phyloP scores from a whole-genome alignment of 345 rosid species.

The Camelina hispida region DNA sequence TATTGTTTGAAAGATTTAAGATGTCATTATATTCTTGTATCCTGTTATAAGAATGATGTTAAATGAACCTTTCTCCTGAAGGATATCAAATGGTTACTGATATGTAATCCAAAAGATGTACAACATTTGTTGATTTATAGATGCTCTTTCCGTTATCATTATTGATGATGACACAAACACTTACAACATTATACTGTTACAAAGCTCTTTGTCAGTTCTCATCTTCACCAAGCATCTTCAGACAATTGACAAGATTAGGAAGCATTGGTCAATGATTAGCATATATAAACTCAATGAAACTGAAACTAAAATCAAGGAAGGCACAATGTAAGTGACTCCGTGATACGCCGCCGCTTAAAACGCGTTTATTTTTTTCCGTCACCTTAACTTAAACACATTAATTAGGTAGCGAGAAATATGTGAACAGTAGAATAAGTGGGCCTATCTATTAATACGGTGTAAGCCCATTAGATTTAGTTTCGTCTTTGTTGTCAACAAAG shows the following conservation, averaged over 20 bases:
- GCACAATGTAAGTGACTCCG: background rate
- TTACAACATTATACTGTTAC: background rate
- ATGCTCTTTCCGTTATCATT: background rate
- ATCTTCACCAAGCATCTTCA: background rate
- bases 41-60: background rate
- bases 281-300: background rate
- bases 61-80: background rate
- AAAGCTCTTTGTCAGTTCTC: background rate
- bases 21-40: background rate
- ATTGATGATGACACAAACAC: background rate
- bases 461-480: slow-evolving; percentile 12
- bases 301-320: background rate
- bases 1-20: background rate
- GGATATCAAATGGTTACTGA: background rate
- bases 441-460: background rate
- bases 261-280: background rate
- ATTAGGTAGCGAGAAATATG: background rate
- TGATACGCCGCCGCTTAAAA: slow-evolving; percentile 6
- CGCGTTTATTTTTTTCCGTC: background rate
- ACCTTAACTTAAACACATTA: background rate
- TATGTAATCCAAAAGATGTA: background rate
- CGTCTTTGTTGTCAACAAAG: background rate
- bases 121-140: background rate
- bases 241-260: background rate
- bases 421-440: too few relatives aligned